Evolutionary conservation across 306 rosid species (phyloP), one percentile per base, ranked within the genome.

Genomic region (Glycine soja): DNA sequence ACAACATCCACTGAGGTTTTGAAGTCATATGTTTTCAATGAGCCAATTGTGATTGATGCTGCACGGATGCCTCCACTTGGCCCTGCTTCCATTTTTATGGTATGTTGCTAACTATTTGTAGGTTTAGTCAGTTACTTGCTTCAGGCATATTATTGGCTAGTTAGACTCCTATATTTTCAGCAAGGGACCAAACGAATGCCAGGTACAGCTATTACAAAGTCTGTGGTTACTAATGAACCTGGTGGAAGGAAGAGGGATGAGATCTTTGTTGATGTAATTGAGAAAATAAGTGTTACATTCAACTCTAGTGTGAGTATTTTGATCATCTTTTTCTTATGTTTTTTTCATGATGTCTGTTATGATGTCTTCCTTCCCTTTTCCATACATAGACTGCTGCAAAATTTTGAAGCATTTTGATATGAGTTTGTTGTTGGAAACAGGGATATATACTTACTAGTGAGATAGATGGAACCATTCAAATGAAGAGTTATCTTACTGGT

Each of bases 391-490:
- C 65, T 64, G 66, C 36, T 66, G 34, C 77, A 70, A 56, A 71
- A 56, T 56, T 59, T 46, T 62, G 70, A 70, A 85, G 56, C 73
- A 43, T 56, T 84, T 79, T 72, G 42, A 68, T 74, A 73, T 57
- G 42, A 24, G 30, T 82, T 38, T 67, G 11, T 53, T 80, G 74
- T 82, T 86, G 88, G 50, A 67, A 76, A 65, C 91, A 95, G 98
- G 99, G 97, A 74, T 95, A 86, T 75, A 87, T 93, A 82, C 94
- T 95, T 73, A 93, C 98, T 54, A 93, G 97, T 72, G 99, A 95
- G 89, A 95, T 95, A 75, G 98, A 93, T 86, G 99, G 98, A 68
- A 93, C 98, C 79, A 93, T 95, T 85, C 98, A 95, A 85, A 90
- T 95, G 99, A 95, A 95, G 91, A 95, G 99, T 86, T 93, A 88